Conservation (phyloP, 352 stramenopile genomes). For the Globisporangium cylindrosporum region DNA sequence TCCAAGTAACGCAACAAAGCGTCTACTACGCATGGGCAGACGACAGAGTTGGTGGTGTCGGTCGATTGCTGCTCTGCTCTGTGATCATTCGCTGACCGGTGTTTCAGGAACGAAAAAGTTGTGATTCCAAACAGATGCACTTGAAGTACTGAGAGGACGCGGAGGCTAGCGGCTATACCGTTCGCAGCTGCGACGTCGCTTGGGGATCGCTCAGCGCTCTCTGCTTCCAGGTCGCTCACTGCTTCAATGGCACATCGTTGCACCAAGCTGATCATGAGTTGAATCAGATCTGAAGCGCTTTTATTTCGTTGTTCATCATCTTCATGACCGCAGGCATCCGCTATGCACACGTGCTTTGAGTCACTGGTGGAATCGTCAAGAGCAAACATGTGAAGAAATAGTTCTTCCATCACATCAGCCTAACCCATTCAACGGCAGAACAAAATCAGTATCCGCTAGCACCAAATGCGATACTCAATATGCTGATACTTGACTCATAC, state of each 20-base stretch:
- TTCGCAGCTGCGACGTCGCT: not conserved
- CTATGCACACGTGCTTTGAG: not conserved
- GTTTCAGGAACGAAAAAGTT: not conserved
- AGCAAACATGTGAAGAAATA: slow-evolving; percentile 21
- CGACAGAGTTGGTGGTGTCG: not conserved
- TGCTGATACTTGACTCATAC: slow-evolving; percentile 3
- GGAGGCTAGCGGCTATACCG: slow-evolving; percentile 15
- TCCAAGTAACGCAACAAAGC: slow-evolving; percentile 42
- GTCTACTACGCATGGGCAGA: slow-evolving; percentile 23
- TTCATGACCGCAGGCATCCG: not conserved
- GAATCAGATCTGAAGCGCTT: slow-evolving; percentile 5
- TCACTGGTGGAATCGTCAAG: not conserved
- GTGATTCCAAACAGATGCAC: slow-evolving; percentile 39
- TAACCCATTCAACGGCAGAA: not conserved
- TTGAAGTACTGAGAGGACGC: slow-evolving; percentile 39
- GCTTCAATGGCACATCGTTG: slow-evolving; percentile 15
- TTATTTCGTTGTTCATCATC: not conserved
- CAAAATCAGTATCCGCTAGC: not conserved
- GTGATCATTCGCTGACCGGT: not conserved
- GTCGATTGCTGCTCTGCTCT: not conserved
- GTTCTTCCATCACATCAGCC: slow-evolving; percentile 25
- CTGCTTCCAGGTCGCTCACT: slow-evolving; percentile 8
- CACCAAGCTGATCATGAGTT: slow-evolving; percentile 12
- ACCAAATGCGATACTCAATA: not conserved
- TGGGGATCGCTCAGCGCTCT: not conserved